Base-by-base conservation (phyloP, 257 asterid genomes). In the Solanum chmielewskii region DNA sequence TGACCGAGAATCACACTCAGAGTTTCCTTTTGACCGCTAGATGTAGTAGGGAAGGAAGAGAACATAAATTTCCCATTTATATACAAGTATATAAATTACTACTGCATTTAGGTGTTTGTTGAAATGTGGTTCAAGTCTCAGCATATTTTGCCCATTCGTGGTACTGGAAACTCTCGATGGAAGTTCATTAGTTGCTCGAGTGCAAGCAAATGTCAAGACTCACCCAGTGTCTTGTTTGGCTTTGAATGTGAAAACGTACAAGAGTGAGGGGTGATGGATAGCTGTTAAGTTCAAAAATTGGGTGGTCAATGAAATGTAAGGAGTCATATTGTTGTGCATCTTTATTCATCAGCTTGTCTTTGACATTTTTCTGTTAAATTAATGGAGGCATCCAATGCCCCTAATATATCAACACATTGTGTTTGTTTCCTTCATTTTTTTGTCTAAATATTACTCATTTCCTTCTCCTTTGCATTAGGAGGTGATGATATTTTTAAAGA, bases 1-100 rank as follows among this genome's bases (percentile, higher is more conserved):
- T 97, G 73, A 39, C 91, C 2, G 98, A 96, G 92, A 93, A 93
- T 47, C 93, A 96, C 76, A 96, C 76, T 74, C 85, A 56, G 97
- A 94, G 74, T 96, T 94, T 87, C 94, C 98, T 0, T 93, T 89
- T 86, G 95, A 94, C 62, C 91, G 86, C 81, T 96, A 23, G 76
- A 39, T 73, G 14, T 75, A 66, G 68, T 75, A 35, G 80, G 66
- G 56, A 74, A 82, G 75, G 78, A 76, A 89, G 78, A 86, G 73
- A 35, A 35, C 39, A 69, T 37, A 70, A 86, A 37, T 25, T 52
- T 41, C 62, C 41, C 75, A 64, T 52, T 27, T 83, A 73, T 25
- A 86, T 87, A 49, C 39, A 85, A 81, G 86, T 29, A 15, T 87
- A 62, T 78, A 59, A 76, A 66, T 44, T 81, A 64, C 84, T 81